These are phyloP conservation scores for Phytophthora foliorum DNA, from an alignment of 352 stramenopile species.

Conservation along the genomic window DNA sequence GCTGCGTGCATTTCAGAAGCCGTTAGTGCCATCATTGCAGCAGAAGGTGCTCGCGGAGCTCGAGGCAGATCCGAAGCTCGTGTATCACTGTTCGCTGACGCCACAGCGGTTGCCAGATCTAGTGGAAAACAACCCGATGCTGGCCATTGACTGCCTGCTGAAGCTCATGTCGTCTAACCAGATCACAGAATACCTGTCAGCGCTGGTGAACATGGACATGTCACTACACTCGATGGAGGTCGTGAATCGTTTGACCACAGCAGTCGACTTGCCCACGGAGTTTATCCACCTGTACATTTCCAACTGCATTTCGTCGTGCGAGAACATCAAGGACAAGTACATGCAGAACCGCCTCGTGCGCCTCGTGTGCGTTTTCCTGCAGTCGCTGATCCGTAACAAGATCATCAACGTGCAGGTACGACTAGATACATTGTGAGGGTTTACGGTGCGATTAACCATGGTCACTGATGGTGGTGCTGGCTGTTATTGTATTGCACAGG, in stretches of 20 bases:
- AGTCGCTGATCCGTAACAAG: constrained; percentile 98
- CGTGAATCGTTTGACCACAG: constrained; percentile 94
- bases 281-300: constrained; percentile 99
- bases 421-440: not conserved
- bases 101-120: constrained; percentile 95
- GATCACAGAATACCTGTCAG: constrained; percentile 97
- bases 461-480: constrained; percentile 31
- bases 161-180: constrained; percentile 93
- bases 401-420: constrained; percentile 98
- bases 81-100: constrained; percentile 94
- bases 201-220: constrained; percentile 99
- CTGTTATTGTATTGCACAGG: constrained; percentile 55
- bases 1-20: constrained; percentile 91
- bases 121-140: constrained; percentile 98
- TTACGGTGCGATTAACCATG: not conserved
- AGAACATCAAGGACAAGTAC: constrained; percentile 99
- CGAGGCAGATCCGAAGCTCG: constrained; percentile 89
- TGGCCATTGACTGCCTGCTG: constrained; percentile 97
- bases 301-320: constrained; percentile 98
- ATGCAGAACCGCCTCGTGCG: constrained; percentile 98
- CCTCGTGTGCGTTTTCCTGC: constrained; percentile 98
- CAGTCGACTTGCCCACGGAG: constrained; percentile 95
- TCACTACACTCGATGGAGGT: constrained; percentile 99
- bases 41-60: constrained; percentile 92
- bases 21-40: constrained; percentile 89